Evolutionary conservation across 768 basidiomycete genomes (phyloP), one percentile per base, ranked within the genome.

Genomic region (Hemileccinum rubropunctum): DNA sequence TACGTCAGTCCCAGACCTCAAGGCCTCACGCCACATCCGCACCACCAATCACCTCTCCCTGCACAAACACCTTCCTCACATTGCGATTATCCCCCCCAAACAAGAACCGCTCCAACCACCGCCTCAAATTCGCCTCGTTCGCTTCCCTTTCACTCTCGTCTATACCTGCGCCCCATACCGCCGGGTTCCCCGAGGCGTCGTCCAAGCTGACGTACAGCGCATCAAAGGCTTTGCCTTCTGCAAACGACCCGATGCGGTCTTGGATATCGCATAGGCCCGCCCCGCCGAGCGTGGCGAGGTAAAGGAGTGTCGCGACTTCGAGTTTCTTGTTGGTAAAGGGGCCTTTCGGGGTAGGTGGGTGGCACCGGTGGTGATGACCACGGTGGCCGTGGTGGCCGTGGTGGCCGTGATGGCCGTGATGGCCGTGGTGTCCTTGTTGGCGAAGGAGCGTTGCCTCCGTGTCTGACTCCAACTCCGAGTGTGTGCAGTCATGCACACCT

Each of bases 211-310:
- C 82, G 3, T 89, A 53, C 4, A 98, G 70, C 0, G 95, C 95
- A 61, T 98, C 95, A 55, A 97, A 98, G 53, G 81, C 83, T 68
- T 92, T 95, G 1, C 91, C 91, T 8, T 30, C 11, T 30, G 28
- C 74, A 54, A 98, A 90, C 15, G 84, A 86, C 7, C 95, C 95
- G 14, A 89, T 76, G 35, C 73, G 76, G 21, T 80, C 68, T 46
- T 81, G 76, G 11, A 97, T 69, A 44, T 75, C 75, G 61, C 92
- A 95, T 0, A 98, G 83, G 20, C 81, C 75, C 2, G 95, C 95
- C 1, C 95, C 95, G 30, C 95, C 95, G 20, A 87, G 71, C 4
- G 95, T 98, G 9, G 95, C 95, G 45, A 98, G 84, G 73, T 93
- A 86, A 48, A 98, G 75, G 46, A 97, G 74, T 2, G 91, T 82